Evolutionary conservation across 306 rosid genomes (phyloP), one percentile per base, ranked within the genome.

Genomic region (Cicer cuneatum): DNA sequence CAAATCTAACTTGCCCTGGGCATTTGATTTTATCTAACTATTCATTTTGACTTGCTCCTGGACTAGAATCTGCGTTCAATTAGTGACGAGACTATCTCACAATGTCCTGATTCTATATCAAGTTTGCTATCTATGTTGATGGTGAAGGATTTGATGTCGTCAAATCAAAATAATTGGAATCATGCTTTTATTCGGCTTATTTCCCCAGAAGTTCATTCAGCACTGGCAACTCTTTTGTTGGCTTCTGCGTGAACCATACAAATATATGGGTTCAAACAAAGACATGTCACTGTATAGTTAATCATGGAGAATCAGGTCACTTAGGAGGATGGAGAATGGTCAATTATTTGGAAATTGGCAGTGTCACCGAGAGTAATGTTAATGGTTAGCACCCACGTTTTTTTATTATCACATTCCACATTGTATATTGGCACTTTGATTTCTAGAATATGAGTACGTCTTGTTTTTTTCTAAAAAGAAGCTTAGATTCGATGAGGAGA

Each of bases 401-500:
- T 9, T 24, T 24, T 24, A 24, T 43, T 9, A 43, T 43, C 12
- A 43, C 47, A 43, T 43, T 46, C 51, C 13, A 24, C 33, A 24
- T 24, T 24, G 21, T 45, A 6, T 45, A 45, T 45, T 45, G 51
- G 6, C 51, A 11, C 51, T 45, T 43, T 46, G 15, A 46, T 46
- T 11, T 47, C 53, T 48, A 13, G 16, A 12, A 13, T 48, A 13
- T 47, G 18, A 13, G 7, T 48, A 12, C 53, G n/a, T n/a, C 6
- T 48, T 13, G 11, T 5, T 4, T 48, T 48, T 47, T 5, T 14
- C 14, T 14, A 1, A 49, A 49, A 14, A 6, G 5, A 49, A 49
- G 21, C 10, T 14, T 51, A 10, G 10, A 9, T 7, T 54, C 19
- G 39, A 7, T 73, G 73, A 73, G 85, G 75, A 53, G 39, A 69